Conservation (phyloP, 257 asterid genomes). For the Mitragyna speciosa region DNA sequence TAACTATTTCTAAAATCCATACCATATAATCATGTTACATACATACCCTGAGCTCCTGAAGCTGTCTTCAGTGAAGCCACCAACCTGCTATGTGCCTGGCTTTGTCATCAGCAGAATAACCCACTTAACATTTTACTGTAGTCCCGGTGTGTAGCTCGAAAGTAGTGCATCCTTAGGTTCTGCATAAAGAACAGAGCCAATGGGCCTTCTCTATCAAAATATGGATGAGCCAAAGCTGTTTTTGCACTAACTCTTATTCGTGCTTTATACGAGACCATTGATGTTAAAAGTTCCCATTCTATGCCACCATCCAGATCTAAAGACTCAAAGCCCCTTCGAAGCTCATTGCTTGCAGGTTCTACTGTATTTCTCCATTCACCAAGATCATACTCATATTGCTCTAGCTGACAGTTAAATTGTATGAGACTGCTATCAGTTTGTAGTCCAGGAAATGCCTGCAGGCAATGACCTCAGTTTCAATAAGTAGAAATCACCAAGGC, state of each 20-base stretch:
- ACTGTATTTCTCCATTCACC: constrained; percentile 71
- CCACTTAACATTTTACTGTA: constrained; percentile 83
- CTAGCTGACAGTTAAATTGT: constrained; percentile 84
- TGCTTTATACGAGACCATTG: constrained; percentile 90
- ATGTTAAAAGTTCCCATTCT: constrained; percentile 90
- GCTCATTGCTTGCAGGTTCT: constrained; percentile 73
- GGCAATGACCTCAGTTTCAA: background rate
- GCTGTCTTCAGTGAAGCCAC: constrained; percentile 97
- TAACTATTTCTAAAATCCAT: no score
- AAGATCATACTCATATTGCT: constrained; percentile 76
- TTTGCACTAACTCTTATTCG: constrained; percentile 84
- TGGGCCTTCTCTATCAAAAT: constrained; percentile 84
- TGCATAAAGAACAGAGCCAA: constrained; percentile 85
- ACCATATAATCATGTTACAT: background rate
- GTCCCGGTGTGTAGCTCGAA: constrained; percentile 87
- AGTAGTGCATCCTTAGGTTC: constrained; percentile 63
- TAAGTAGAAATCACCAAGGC: background rate
- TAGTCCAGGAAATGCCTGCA: constrained; percentile 74
- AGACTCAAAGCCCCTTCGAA: constrained; percentile 79
- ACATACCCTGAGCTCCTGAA: constrained; percentile 73
- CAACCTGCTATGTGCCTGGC: constrained; percentile 82
- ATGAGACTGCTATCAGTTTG: constrained; percentile 73
- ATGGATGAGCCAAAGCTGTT: constrained; percentile 91
- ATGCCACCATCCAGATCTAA: constrained; percentile 83
- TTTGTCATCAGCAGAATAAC: constrained; percentile 76